A percentile compares a stretch with the other conserved stretches of the same genome.
These are phyloP conservation scores for Neodidymelliopsis sp. DNA, from an alignment of 2,329 filamentous ascomycete species.

Conservation along the genomic window DNA sequence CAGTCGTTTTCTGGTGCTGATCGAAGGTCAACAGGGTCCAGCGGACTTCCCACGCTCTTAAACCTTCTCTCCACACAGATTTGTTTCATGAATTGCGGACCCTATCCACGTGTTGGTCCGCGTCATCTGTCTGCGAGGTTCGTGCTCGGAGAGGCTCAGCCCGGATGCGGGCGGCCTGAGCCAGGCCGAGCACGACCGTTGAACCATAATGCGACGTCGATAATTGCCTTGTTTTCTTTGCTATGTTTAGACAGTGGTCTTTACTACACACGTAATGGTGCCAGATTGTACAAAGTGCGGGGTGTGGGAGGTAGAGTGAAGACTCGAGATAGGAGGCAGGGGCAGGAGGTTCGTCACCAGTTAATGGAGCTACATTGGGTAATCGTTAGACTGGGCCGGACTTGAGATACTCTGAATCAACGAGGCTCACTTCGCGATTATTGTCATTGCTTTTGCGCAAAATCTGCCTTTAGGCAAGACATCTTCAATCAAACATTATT, in stretches of 20 bases:
- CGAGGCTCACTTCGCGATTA: not conserved
- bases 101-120: conserved; percentile 18
- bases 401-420: conserved; percentile 1
- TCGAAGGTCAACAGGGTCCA: conserved; percentile 12
- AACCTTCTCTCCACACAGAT: conserved; percentile 8
- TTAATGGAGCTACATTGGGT: conserved; percentile 1
- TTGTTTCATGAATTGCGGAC: conserved; percentile 21
- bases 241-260: conserved; percentile 9
- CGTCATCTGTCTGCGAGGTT: conserved; percentile 17
- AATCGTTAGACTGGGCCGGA: conserved; percentile 9
- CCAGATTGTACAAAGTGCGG: not conserved
- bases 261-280: not conserved
- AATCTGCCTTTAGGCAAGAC: not conserved
- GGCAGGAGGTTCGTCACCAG: conserved; percentile 3
- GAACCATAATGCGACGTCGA: not conserved
- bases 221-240: not conserved
- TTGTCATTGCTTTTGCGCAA: not conserved
- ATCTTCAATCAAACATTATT: not conserved
- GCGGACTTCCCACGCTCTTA: conserved; percentile 11
- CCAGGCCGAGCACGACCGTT: conserved; percentile 14
- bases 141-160: conserved; percentile 9
- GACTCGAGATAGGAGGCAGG: not conserved
- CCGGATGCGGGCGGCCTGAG: conserved; percentile 12
- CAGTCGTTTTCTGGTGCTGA: conserved; percentile 2
- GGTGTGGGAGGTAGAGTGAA: not conserved